Conservation (phyloP, 1,284 basidiomycete genomes). For the Melampsora larici-populina region DNA sequence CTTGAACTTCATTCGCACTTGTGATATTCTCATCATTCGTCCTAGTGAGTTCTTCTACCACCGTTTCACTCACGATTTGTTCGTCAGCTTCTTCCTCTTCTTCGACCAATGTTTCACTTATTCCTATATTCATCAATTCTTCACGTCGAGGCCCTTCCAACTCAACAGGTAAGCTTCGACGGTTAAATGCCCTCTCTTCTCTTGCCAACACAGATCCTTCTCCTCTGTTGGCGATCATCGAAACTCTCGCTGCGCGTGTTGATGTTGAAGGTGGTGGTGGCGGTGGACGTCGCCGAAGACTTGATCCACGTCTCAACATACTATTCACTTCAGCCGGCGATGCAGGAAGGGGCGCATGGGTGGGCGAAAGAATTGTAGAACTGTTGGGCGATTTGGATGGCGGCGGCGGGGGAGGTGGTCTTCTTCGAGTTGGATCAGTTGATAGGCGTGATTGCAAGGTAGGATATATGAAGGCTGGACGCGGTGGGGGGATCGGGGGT, state of each 20-base stretch:
- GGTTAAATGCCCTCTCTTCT: slow-evolving; percentile 5
- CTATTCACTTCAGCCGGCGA: background rate
- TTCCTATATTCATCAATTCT: background rate
- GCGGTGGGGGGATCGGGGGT: background rate
- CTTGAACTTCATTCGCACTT: background rate
- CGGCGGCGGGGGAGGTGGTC: background rate
- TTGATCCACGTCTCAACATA: background rate
- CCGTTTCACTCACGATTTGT: too few relatives aligned
- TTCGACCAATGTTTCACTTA: background rate
- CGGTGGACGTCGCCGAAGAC: background rate
- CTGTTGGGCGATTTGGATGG: background rate
- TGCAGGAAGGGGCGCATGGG: background rate
- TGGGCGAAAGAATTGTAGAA: background rate
- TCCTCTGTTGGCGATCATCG: too few relatives aligned
- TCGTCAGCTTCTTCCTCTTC: background rate
- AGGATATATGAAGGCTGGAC: background rate
- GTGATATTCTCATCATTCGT: too few relatives aligned
- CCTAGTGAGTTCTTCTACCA: too few relatives aligned
- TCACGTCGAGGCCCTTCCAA: background rate
- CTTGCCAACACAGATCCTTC: background rate
- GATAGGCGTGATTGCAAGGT: background rate
- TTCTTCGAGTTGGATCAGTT: background rate
- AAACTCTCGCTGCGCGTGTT: too few relatives aligned
- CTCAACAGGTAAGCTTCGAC: background rate
- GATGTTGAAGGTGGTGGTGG: background rate